Evolutionary conservation across 495 filamentous ascomycete species (phyloP).

Genomic region (Letharia columbiana): DNA sequence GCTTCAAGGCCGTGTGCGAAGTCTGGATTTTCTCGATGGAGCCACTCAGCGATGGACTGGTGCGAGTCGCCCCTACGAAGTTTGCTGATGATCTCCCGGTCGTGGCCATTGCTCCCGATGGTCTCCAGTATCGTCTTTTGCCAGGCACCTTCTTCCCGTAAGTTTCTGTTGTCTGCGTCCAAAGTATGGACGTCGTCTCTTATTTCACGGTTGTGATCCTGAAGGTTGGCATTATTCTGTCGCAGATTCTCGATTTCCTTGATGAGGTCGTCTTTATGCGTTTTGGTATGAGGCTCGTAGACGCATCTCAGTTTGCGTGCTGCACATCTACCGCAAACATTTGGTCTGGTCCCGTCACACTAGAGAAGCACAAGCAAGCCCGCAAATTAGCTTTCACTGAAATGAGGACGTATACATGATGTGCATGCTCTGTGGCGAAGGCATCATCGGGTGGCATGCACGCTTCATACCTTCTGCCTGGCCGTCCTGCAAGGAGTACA

Average conservation of each 20-base stretch:
- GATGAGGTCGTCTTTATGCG: slow-evolving; percentile 24
- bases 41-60: slow-evolving; percentile 32
- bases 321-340: slow-evolving; percentile 19
- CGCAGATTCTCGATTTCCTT: slow-evolving; percentile 22
- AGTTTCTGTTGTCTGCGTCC: slow-evolving; percentile 8
- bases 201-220: slow-evolving; percentile 19
- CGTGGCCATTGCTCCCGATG: slow-evolving; percentile 30
- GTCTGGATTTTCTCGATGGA: slow-evolving; percentile 25
- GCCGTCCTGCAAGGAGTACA: slow-evolving; percentile 23
- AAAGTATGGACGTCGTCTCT: slow-evolving; percentile 6
- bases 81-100: slow-evolving; percentile 30
- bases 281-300: slow-evolving; percentile 26
- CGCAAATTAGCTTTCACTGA: slow-evolving; percentile 8
- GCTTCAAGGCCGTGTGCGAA: slow-evolving; percentile 20
- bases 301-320: slow-evolving; percentile 20
- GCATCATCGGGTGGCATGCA: not conserved
- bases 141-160: slow-evolving; percentile 26
- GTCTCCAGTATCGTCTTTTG: slow-evolving; percentile 31
- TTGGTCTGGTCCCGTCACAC: slow-evolving; percentile 23
- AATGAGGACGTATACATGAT: not conserved
- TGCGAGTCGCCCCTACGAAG: slow-evolving; percentile 29
- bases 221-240: slow-evolving; percentile 17
- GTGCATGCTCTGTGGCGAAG: not conserved
- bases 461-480: slow-evolving; percentile 22
- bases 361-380: slow-evolving; percentile 13